phyloP scores from a whole-genome alignment of 805 yeast species.

The Spencermartinsiella europaea region DNA sequence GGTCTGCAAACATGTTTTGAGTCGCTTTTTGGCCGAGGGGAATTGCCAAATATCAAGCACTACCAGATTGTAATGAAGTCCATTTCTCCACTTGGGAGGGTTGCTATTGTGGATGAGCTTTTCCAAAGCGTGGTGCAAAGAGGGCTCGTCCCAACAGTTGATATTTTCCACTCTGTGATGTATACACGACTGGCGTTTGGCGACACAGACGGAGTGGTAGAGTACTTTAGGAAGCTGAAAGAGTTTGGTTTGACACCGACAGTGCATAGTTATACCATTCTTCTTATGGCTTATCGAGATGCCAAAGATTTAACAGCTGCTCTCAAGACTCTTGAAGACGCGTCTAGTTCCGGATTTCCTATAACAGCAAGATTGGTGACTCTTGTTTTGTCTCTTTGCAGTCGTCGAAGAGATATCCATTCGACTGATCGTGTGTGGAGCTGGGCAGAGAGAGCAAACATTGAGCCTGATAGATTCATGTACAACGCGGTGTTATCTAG shows the following conservation, averaged over 20 bases:
- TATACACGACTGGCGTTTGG: conserved; percentile 31
- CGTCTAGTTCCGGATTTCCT: conserved; percentile 20
- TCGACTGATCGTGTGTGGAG: conserved; percentile 26
- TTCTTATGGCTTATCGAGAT: conserved; percentile 36
- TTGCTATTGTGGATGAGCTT: conserved; percentile 43
- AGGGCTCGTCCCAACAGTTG: conserved; percentile 43
- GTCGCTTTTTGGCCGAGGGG: conserved; percentile 45
- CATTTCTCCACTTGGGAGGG: conserved; percentile 47
- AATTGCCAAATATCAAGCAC: conserved; percentile 48
- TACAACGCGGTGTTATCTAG: conserved; percentile 32
- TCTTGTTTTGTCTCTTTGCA: conserved; percentile 26
- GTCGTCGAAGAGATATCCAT: conserved; percentile 23
- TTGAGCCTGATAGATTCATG: conserved; percentile 24
- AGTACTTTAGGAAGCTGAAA: conserved; percentile 35
- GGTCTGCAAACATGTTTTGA: conserved; percentile 54
- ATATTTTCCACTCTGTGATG: conserved; percentile 43
- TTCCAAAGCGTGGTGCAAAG: conserved; percentile 44
- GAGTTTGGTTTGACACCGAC: conserved; percentile 30
- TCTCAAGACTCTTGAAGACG: conserved; percentile 22
- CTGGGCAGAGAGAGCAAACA: conserved; percentile 23
- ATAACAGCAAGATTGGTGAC: conserved; percentile 23
- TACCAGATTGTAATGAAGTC: conserved; percentile 60
- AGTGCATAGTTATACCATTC: conserved; percentile 30
- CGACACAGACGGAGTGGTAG: conserved; percentile 35
- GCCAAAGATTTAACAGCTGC: conserved; percentile 35